Base-by-base conservation (phyloP, 805 yeast species). In the Brettanomyces custersianus region DNA sequence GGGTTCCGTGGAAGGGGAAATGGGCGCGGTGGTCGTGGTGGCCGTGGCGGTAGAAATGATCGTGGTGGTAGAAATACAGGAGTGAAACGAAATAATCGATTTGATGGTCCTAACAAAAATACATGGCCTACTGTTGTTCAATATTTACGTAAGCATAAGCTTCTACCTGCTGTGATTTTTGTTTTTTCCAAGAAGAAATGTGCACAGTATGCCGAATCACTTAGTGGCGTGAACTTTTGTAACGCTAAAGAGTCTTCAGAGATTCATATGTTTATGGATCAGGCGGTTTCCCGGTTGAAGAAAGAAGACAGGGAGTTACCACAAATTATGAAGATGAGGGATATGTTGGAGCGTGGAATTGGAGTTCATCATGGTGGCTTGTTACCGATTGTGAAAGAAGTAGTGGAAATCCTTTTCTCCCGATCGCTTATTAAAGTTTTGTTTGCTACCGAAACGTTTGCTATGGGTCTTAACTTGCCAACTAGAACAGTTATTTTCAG, bases 281-380 rank as follows among this genome's bases (percentile, higher is more conserved):
- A 77, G 45, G 94, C 97, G 0, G 82, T 88, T 18, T 70, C 88
- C 0, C 71, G 98, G 39, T 71, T 86, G 55, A 85, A 84, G 49
- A 81, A 78, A 47, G 98, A 92, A 50, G 98, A 92, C 54, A 70
- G 97, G 43, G 90, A 82, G 38, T 65, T 92, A 33, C 97, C 98
- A 1, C 98, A 92, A 59, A 90, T 92, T 40, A 44, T 84, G 41
- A 77, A 82, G 44, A 70, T 90, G 40, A 70, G 94, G 46, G 94
- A 86, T 21, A 66, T 90, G 69, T 59, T 92, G 29, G 72, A 85
- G 30, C 69, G 96, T 51, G 98, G 98, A 38, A 82, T 92, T 44
- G 99, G 98, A 52, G 92, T 92, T 51, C 99, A 92, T 65, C 99
- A 92, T 60, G 86, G 96, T 36, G 99, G 99, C 22, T 66, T 92